Evolutionary conservation across 129 eudicot genomes (phyloP).

Genomic region (Chrysanthemum seticuspe): DNA sequence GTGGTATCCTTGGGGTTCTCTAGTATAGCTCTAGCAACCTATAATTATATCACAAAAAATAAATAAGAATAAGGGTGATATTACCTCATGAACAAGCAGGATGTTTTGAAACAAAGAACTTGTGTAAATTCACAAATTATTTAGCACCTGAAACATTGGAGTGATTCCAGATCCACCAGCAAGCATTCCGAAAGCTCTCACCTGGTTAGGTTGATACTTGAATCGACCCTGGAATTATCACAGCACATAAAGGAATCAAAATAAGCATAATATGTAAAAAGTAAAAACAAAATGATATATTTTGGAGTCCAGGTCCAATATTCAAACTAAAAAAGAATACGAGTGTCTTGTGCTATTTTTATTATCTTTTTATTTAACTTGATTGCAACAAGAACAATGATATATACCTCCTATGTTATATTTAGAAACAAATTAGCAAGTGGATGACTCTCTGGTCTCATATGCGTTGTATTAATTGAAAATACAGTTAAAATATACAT

Average conservation of each 20-base stretch:
- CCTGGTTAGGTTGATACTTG: constrained; percentile 87
- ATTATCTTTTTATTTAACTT: too few species aligned
- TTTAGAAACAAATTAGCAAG: too few species aligned
- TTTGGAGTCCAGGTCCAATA: too few species aligned
- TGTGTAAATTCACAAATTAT: background rate
- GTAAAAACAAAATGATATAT: too few species aligned
- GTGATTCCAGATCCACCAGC: constrained; percentile 99
- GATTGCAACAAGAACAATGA: too few species aligned
- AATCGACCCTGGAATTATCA: constrained; percentile 57
- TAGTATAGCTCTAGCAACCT: constrained; percentile 94
- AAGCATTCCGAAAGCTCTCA: constrained; percentile 94
- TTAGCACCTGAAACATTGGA: constrained; percentile 91
- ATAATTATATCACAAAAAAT: background rate
- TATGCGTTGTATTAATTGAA: too few species aligned
- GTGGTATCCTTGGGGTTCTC: constrained; percentile 85
- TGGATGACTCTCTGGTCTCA: too few species aligned
- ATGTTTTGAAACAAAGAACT: constrained; percentile 13
- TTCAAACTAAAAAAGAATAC: too few species aligned
- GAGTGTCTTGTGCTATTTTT: too few species aligned
- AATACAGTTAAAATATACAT: too few species aligned
- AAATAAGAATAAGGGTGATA: background rate
- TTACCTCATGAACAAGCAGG: constrained; percentile 8
- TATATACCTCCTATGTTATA: too few species aligned
- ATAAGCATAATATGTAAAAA: too few species aligned
- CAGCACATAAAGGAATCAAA: background rate